Evolutionary conservation across 805 yeast species (phyloP).

Genomic region (Candida michaelii): DNA sequence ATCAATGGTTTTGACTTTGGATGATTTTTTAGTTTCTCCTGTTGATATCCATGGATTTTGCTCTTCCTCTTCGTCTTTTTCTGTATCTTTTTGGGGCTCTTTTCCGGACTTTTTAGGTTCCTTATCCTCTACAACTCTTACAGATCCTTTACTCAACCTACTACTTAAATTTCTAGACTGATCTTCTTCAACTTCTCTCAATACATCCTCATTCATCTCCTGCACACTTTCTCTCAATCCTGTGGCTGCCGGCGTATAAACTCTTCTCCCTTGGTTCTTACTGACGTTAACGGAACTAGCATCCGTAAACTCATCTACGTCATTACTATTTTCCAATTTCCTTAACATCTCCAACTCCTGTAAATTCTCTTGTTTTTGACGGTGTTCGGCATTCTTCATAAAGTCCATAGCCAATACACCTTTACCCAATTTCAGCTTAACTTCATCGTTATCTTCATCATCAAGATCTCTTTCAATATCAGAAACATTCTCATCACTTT

Average conservation of each 20-base stretch:
- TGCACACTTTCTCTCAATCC: slow-evolving; percentile 37
- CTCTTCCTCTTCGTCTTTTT: slow-evolving; percentile 6
- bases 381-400: slow-evolving; percentile 86
- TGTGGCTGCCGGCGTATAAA: slow-evolving; percentile 65
- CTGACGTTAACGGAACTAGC: slow-evolving; percentile 47
- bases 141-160: slow-evolving; percentile 29
- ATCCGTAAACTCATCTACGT: slow-evolving; percentile 38
- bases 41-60: slow-evolving; percentile 41
- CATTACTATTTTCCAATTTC: slow-evolving; percentile 42
- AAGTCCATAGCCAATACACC: slow-evolving; percentile 94
- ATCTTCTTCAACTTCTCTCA: slow-evolving; percentile 51
- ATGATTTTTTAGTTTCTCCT: slow-evolving; percentile 25
- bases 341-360: slow-evolving; percentile 52
- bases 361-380: slow-evolving; percentile 59
- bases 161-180: slow-evolving; percentile 46
- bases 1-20: slow-evolving; percentile 31
- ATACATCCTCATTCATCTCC: slow-evolving; percentile 32
- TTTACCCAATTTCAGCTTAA: slow-evolving; percentile 59
- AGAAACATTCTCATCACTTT: slow-evolving; percentile 53
- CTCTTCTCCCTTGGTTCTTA: slow-evolving; percentile 76
- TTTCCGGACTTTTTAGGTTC: slow-evolving; percentile 8
- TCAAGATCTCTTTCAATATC: slow-evolving; percentile 43
- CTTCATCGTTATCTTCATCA: slow-evolving; percentile 37
- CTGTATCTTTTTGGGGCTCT: slow-evolving; percentile 12
- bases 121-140: not conserved